These are phyloP conservation scores for Syzygium malaccense DNA, from an alignment of 441 rosid genomes.

Conservation along the genomic window DNA sequence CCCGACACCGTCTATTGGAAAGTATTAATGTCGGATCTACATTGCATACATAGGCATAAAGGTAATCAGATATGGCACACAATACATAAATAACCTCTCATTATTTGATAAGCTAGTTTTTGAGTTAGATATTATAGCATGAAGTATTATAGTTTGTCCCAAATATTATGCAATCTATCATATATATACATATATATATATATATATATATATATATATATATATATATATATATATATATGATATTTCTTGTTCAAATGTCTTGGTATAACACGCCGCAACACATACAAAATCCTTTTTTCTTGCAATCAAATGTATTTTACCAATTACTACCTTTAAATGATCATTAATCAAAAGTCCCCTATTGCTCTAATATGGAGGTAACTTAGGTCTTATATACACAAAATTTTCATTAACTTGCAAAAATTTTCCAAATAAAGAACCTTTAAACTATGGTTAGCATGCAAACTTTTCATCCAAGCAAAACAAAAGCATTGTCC, in stretches of 20 bases:
- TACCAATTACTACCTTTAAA: not conserved
- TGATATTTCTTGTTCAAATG: not conserved
- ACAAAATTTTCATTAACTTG: not conserved
- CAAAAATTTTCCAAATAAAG: not conserved
- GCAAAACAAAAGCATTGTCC: not conserved
- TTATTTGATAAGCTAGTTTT: not conserved
- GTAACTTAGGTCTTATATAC: not conserved
- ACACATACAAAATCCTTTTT: not conserved
- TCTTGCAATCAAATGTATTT: rapidly evolving
- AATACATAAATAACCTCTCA: not conserved
- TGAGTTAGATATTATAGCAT: too few species aligned
- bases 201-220: too few species aligned
- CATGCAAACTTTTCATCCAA: not conserved
- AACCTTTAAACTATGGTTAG: not conserved
- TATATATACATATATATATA: too few species aligned
- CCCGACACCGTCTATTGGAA: not conserved
- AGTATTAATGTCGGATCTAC: not conserved
- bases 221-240: too few species aligned
- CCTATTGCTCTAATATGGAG: not conserved
- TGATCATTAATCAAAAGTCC: not conserved
- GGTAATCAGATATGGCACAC: not conserved
- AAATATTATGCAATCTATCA: not conserved
- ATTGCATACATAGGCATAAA: not conserved
- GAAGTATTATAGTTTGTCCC: not conserved
- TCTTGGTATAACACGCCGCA: not conserved